Evolutionary conservation across 768 basidiomycete genomes (phyloP), one percentile per base, ranked within the genome.

Genomic region (Daedaleopsis sinensis): DNA sequence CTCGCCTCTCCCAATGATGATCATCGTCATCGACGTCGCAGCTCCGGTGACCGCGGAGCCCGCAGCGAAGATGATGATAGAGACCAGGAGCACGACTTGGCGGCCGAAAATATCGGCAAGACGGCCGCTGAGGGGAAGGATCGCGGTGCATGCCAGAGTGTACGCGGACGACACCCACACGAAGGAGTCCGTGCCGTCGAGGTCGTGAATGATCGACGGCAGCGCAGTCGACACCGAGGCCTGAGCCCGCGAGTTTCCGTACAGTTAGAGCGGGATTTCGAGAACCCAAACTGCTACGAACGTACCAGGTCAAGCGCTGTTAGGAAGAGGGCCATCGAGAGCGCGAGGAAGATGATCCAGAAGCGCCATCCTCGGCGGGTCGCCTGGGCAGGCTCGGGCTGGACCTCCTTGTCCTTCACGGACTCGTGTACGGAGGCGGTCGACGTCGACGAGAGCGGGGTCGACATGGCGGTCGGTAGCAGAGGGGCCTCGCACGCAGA

Each of bases 1-100:
- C 64, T 12, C 44, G 61, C 59, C 52, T 23, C 80, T 66, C 0
- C 75, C 78, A 7, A 71, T 76, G 55, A 82, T 80, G 10, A 79
- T 60, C 74, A 75, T 75, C 6, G 61, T 52, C 77, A 81, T 79
- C 49, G 58, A 75, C 36, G 72, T 64, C 0, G 79, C 77, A 0
- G 76, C 70, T 1, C 77, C 81, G 18, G 71, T 72, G 5, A 82
- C 36, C 0, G 77, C 79, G 19, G 73, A 74, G 0, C 81, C 80
- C 21, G 78, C 36, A 0, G 76, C 76, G 57, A 79, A 79, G 32
- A 76, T 59, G 3, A 68, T 21, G 21, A 78, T 64, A 24, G 70
- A 65, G 4, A 59, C 67, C 18, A 78, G 61, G 42, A 78, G 63
- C 44, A 73, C 63, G 10, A 71, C 72, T 16, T 65, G 67, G 2